A percentile compares a stretch with the other conserved stretches of the same genome.
Evolutionary conservation across 495 filamentous ascomycete species (phyloP).

Genomic region (Elaphomyces granulatus): DNA sequence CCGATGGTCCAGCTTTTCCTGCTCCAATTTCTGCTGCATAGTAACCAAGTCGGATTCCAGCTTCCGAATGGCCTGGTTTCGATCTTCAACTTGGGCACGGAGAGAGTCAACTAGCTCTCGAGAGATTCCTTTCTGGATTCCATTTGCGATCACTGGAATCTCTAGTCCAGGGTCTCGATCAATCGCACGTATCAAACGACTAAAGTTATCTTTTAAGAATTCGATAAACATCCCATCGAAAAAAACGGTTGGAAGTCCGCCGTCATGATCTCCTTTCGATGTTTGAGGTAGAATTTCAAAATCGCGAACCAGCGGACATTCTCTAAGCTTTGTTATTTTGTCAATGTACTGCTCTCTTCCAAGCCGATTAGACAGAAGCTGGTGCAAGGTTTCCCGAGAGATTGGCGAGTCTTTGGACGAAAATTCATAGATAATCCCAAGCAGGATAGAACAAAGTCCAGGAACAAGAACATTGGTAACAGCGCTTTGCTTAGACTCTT

Average conservation of each 20-base stretch:
- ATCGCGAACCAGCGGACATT: conserved; percentile 72
- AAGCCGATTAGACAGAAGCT: conserved; percentile 62
- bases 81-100: conserved; percentile 60
- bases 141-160: conserved; percentile 61
- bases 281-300: conserved; percentile 77
- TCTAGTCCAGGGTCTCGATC: conserved; percentile 85
- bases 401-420: conserved; percentile 94
- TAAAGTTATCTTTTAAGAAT: conserved; percentile 92
- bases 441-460: conserved; percentile 67
- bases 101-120: conserved; percentile 73
- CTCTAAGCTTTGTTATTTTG: conserved; percentile 61
- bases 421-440: conserved; percentile 92
- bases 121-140: conserved; percentile 69
- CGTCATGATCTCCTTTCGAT: conserved; percentile 36
- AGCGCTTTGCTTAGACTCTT: conserved; percentile 50
- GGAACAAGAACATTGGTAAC: conserved; percentile 49
- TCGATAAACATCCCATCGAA: conserved; percentile 82
- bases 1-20: conserved; percentile 62
- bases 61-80: conserved; percentile 50
- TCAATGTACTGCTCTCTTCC: conserved; percentile 84
- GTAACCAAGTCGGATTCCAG: conserved; percentile 49
- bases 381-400: conserved; percentile 65
- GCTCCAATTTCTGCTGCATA: conserved; percentile 55
- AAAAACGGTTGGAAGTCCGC: conserved; percentile 64
- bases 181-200: conserved; percentile 68